phyloP scores from a whole-genome alignment of 345 rosid species.

The Eucalyptus curtisii region DNA sequence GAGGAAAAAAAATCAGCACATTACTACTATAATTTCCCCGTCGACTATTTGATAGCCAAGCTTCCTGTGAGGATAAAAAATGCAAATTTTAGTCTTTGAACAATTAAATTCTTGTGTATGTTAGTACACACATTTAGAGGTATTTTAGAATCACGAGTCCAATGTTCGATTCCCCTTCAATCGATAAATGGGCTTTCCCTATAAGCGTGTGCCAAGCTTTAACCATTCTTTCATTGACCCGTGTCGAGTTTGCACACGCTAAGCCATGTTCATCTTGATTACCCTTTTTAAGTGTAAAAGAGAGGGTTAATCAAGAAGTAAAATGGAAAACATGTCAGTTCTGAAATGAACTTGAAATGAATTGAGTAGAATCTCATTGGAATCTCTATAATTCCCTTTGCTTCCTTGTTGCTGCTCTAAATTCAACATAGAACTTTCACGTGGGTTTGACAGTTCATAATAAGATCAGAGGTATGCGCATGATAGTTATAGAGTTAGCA shows the following conservation, averaged over 20 bases:
- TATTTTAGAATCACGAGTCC: neutral
- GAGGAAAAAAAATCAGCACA: neutral
- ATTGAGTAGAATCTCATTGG: neutral
- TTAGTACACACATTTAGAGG: neutral
- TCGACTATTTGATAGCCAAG: neutral
- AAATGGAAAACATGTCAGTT: neutral
- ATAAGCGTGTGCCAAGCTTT: neutral
- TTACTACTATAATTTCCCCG: neutral
- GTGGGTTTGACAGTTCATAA: neutral
- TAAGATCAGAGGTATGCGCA: neutral
- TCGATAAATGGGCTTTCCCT: neutral
- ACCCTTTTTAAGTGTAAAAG: neutral
- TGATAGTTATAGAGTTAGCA: neutral
- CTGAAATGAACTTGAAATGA: neutral
- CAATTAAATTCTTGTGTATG: neutral
- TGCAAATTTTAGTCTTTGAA: neutral
- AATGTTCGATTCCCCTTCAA: neutral
- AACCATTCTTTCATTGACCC: neutral
- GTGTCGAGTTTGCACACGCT: neutral
- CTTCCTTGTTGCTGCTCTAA: neutral
- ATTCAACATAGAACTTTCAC: neutral
- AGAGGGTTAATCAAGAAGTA: neutral
- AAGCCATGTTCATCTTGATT: neutral
- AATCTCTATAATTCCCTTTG: neutral
- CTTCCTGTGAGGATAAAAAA: neutral